Conservation (phyloP, 2,329 filamentous ascomycete genomes). For the Aspergillus luchuensis region DNA sequence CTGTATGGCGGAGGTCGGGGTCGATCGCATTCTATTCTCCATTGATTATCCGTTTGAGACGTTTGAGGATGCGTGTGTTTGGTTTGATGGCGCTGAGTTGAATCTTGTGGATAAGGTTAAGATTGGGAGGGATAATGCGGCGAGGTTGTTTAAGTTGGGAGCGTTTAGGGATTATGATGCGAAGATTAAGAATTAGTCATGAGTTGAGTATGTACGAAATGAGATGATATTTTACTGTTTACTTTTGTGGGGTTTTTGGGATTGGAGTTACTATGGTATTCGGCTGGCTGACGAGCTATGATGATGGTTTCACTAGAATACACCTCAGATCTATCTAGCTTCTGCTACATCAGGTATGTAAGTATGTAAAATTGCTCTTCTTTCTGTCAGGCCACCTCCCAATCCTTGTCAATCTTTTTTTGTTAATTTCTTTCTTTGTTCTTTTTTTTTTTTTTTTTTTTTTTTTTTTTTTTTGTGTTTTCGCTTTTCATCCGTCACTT, state of each 20-base stretch:
- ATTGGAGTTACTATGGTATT: background rate
- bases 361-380: background rate
- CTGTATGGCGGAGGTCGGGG: constrained; percentile 43
- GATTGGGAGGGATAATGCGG: constrained; percentile 52
- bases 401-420: background rate
- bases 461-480: background rate
- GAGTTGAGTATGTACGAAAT: background rate
- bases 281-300: background rate
- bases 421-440: background rate
- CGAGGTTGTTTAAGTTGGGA: constrained; percentile 44
- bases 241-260: background rate
- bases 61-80: constrained; percentile 46
- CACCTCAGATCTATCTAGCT: background rate
- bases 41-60: constrained; percentile 47
- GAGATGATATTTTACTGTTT: background rate
- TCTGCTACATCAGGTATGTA: background rate
- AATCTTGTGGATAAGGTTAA: constrained; percentile 40
- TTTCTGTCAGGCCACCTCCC: background rate
- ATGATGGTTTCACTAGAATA: background rate
- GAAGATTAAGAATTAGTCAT: constrained; percentile 6
- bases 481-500: background rate
- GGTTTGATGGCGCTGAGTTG: constrained; percentile 47
- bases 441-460: background rate
- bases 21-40: constrained; percentile 45
- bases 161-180: constrained; percentile 37